Evolutionary conservation across 2,329 filamentous ascomycete genomes (phyloP).

Genomic region (Colletotrichum tofieldiae): DNA sequence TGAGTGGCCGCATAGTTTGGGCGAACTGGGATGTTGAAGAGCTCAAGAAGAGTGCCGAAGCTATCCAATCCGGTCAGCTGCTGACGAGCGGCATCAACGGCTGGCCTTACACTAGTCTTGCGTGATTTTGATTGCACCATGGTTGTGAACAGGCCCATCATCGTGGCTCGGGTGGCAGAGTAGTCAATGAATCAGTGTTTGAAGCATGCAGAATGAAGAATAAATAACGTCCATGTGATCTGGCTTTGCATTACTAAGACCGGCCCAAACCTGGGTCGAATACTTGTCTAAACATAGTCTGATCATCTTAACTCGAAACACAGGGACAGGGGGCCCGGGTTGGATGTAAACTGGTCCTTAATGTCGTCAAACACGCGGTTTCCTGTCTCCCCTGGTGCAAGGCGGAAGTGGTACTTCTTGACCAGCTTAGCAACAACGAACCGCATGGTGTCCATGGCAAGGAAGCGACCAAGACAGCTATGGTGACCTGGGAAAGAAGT

Average conservation of each 20-base stretch:
- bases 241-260: neutral
- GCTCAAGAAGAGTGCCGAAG: slow-evolving; percentile 52
- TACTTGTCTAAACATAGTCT: neutral
- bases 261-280: neutral
- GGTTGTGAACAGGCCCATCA: neutral
- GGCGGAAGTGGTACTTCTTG: slow-evolving; percentile 36
- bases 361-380: slow-evolving; percentile 39
- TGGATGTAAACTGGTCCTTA: slow-evolving; percentile 39
- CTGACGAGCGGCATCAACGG: slow-evolving; percentile 36
- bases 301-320: slow-evolving; percentile 40
- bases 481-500: slow-evolving; percentile 30
- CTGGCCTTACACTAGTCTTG: slow-evolving; percentile 27
- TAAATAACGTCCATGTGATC: neutral
- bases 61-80: slow-evolving; percentile 27
- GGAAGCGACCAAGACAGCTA: slow-evolving; percentile 40
- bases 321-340: slow-evolving; percentile 38
- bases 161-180: neutral
- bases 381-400: slow-evolving; percentile 37
- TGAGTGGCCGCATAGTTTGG: slow-evolving; percentile 64
- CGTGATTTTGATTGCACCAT: neutral
- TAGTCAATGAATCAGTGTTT: neutral
- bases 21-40: slow-evolving; percentile 68
- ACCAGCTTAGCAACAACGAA: slow-evolving; percentile 39
- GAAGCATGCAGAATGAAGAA: neutral
- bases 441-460: slow-evolving; percentile 38